Base-by-base conservation (phyloP, 202 grass and related monocot species). In the Elaeis oleifera region DNA sequence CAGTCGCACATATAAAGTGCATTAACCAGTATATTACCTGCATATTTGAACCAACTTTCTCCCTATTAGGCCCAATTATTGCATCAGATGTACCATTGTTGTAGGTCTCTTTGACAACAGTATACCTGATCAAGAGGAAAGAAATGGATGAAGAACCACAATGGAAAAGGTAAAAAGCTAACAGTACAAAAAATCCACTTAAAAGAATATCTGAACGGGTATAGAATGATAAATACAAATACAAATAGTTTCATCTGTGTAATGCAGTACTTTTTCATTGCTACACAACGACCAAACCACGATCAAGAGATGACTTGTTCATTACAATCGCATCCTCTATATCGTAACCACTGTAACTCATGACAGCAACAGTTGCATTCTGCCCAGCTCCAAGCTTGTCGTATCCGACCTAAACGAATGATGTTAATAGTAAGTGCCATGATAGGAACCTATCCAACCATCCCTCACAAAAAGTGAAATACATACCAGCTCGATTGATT, bases 281-380 rank as follows among this genome's bases (percentile, higher is more conserved):
- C 79, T 65, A 97, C 85, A 26, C 92, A 97, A 77, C 88, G 88
- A 60, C 92, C 92, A 70, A 97, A 17, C 87, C 92, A 74, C 92
- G 87, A 77, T 97, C 92, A 72, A 97, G 87, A 32, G 92, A 97
- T 61, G 92, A 89, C 72, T 97, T 97, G 67, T 97, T 97, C 92
- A 97, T 91, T 29, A 97, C 92, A 79, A 97, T 97, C 49, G 92
- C 92, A 86, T 97, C 92, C 81, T 97, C 92, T 76, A 97, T 97
- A 76, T 97, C 92, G 18, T 97, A 97, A 50, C 92, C 92, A 81
- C 84, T 97, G 53, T 86, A 91, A 79, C 92, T 76, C 88, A 97
- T 97, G 51, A 97, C 88, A 50, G 92, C 92, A 53, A 97, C 92
- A 65, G 88, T 89, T 29, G 92, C 92, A 81, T 97, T 97, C 80